Conservation (phyloP, 1,284 basidiomycete species). For the Cryptococcus sp. region DNA sequence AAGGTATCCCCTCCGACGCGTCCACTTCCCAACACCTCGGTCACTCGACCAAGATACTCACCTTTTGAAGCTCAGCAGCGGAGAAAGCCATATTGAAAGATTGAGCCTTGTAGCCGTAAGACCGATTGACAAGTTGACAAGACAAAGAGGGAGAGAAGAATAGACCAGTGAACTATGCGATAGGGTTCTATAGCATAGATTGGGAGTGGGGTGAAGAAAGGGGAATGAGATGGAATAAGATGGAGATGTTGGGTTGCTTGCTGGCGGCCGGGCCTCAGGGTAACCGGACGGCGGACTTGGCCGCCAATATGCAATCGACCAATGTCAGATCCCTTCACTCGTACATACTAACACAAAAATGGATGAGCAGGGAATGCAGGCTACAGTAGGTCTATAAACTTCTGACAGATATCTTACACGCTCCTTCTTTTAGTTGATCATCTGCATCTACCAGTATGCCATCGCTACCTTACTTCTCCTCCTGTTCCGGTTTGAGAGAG, state of each 20-base stretch:
- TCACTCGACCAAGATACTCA: constrained; percentile 14
- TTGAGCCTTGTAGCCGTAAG: constrained; percentile 5
- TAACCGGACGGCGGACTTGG: too few relatives aligned
- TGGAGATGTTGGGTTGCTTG: too few relatives aligned
- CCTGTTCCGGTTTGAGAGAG: not conserved
- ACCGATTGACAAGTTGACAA: constrained; percentile 2
- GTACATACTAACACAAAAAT: too few relatives aligned
- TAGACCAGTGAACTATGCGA: not conserved
- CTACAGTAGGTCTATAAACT: too few relatives aligned
- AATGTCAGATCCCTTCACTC: too few relatives aligned
- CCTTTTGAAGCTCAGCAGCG: constrained; percentile 50
- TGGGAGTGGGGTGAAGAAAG: not conserved
- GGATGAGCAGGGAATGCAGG: too few relatives aligned
- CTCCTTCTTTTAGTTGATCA: too few relatives aligned
- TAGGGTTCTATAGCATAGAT: not conserved
- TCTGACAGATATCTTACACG: too few relatives aligned
- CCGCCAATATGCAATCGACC: too few relatives aligned
- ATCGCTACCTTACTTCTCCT: not conserved
- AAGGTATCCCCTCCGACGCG: not conserved
- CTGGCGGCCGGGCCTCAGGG: too few relatives aligned
- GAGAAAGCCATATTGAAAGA: constrained; percentile 40
- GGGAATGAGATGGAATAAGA: not conserved
- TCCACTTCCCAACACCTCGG: not conserved
- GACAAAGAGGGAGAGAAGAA: not conserved
- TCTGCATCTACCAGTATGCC: too few relatives aligned